Evolutionary conservation across 352 stramenopile species (phyloP).

Genomic region (Thalassiosira mediterranea): DNA sequence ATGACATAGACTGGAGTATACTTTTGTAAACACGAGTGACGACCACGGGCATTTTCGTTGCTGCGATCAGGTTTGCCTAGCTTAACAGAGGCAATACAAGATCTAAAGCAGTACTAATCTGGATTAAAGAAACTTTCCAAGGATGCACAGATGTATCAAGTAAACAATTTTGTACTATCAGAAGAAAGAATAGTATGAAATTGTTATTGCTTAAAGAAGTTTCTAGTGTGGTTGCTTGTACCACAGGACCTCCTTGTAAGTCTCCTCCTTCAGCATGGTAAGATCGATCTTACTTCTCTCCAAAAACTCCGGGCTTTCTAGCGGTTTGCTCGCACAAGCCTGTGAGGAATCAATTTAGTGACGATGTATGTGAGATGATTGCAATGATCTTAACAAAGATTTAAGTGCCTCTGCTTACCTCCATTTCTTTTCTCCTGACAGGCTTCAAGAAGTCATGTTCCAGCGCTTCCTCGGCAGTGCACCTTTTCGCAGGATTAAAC

Average conservation of each 20-base stretch:
- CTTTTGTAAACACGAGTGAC: no score
- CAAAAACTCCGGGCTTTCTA: conserved; percentile 74
- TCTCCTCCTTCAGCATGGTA: conserved; percentile 68
- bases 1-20: no score
- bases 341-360: no score
- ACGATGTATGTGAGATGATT: background rate
- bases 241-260: conserved; percentile 77
- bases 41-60: no score
- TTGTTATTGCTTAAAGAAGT: no score
- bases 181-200: no score
- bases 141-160: no score
- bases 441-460: conserved; percentile 92
- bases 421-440: conserved; percentile 67
- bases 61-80: no score
- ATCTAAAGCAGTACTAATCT: no score
- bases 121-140: no score
- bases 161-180: no score
- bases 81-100: no score
- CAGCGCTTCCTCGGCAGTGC: conserved; percentile 94
- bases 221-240: conserved; percentile 40
- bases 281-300: conserved; percentile 71
- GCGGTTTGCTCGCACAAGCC: conserved; percentile 41
- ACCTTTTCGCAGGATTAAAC: conserved; percentile 94
- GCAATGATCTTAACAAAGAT: background rate
- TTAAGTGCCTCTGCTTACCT: conserved; percentile 49